Conservation (phyloP, 768 basidiomycete genomes). For the Lactifluus hygrophoroides region DNA sequence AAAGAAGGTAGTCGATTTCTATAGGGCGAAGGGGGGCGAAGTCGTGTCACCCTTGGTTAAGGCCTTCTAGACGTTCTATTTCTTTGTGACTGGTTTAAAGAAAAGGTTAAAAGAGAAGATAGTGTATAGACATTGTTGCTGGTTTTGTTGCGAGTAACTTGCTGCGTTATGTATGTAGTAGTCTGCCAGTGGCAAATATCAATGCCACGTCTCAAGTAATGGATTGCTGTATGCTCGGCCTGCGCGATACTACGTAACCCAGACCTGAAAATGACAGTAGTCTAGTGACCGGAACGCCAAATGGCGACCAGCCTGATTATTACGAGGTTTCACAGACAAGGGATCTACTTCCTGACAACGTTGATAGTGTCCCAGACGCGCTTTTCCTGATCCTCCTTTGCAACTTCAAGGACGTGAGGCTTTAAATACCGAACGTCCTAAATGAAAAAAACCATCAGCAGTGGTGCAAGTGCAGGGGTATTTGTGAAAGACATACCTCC, state of each 20-base stretch:
- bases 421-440: conserved; percentile 89
- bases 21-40: conserved; percentile 66
- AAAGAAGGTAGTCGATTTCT: conserved; percentile 82
- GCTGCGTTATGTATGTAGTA: background rate
- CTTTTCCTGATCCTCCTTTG: conserved; percentile 70
- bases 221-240: background rate
- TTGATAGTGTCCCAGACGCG: conserved; percentile 69
- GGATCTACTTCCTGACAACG: conserved; percentile 46
- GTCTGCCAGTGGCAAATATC: background rate
- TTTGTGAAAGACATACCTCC: conserved; percentile 47
- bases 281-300: background rate
- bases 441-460: background rate
- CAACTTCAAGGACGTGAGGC: conserved; percentile 65
- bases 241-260: too few relatives aligned
- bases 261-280: too few relatives aligned
- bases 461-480: background rate
- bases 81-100: background rate
- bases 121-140: background rate
- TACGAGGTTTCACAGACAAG: conserved; percentile 8
- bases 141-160: background rate
- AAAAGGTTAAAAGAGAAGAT: background rate
- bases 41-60: conserved; percentile 70
- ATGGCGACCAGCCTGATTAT: background rate
- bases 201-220: background rate
- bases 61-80: conserved; percentile 40